phyloP scores from a whole-genome alignment of 2,329 filamentous ascomycete genomes.

The Colletotrichum sp. region DNA sequence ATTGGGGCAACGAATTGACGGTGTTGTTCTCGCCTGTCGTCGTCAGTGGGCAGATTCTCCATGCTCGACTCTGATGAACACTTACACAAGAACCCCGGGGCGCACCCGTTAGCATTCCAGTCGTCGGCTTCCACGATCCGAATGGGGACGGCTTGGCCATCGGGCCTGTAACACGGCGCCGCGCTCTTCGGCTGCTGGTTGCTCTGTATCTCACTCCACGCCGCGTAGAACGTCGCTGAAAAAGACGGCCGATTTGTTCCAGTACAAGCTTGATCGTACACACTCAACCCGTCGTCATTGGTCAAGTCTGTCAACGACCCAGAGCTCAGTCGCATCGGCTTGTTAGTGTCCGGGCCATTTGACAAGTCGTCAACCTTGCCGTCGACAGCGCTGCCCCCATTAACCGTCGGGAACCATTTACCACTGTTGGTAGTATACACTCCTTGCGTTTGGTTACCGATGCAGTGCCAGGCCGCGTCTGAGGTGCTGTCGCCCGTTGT shows the following conservation, averaged over 20 bases:
- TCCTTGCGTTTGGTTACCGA: constrained; percentile 46
- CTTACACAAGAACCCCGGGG: constrained; percentile 47
- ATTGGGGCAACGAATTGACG: constrained; percentile 49
- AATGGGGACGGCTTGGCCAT: constrained; percentile 38
- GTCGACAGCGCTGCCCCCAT: constrained; percentile 25
- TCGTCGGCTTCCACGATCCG: constrained; percentile 39
- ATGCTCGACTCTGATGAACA: not conserved
- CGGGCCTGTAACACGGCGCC: constrained; percentile 42
- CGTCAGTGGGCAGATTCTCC: constrained; percentile 11
- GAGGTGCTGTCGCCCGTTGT: constrained; percentile 17
- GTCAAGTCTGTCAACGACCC: constrained; percentile 23
- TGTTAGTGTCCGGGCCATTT: constrained; percentile 36
- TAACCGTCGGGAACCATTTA: constrained; percentile 44
- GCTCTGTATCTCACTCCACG: constrained; percentile 26
- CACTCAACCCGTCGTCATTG: constrained; percentile 26
- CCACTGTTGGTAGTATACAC: constrained; percentile 40
- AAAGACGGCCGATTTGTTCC: constrained; percentile 44
- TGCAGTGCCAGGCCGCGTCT: constrained; percentile 45
- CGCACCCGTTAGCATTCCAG: constrained; percentile 43
- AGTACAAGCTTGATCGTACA: constrained; percentile 46
- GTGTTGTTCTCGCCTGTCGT: constrained; percentile 46
- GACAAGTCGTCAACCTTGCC: constrained; percentile 39
- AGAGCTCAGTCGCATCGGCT: constrained; percentile 33
- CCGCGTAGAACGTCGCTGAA: constrained; percentile 44
- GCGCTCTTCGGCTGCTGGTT: constrained; percentile 38